Percentiles rank a stretch among this genome's conserved stretches.
phyloP scores from a whole-genome alignment of 495 filamentous ascomycete species.

The Trypethelium eluteriae region DNA sequence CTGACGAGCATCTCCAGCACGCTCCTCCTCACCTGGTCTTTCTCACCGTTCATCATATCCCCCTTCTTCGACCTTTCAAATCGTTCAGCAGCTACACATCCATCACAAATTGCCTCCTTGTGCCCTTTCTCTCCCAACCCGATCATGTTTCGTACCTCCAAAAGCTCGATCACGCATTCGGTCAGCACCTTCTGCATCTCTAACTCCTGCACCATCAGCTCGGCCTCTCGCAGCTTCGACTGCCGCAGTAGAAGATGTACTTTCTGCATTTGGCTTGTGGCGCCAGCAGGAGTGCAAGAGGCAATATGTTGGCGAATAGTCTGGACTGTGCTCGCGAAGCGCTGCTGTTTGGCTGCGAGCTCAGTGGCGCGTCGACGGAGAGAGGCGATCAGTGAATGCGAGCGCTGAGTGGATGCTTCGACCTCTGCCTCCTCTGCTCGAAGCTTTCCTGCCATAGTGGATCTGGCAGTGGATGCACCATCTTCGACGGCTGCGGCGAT shows the following conservation, averaged over 20 bases:
- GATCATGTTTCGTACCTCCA: background rate
- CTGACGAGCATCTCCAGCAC: background rate
- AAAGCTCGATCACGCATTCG: background rate
- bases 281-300: background rate
- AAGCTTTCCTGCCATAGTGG: background rate
- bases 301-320: background rate
- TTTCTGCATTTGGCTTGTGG: background rate
- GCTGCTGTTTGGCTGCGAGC: background rate
- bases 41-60: background rate
- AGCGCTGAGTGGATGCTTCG: background rate
- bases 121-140: slow-evolving; percentile 1
- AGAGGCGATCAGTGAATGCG: background rate
- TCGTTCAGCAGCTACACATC: background rate
- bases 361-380: background rate
- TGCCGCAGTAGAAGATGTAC: background rate
- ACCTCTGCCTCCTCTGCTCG: background rate
- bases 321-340: background rate
- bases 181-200: background rate
- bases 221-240: background rate
- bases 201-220: background rate
- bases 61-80: background rate
- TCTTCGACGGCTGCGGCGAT: background rate
- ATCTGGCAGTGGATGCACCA: background rate
- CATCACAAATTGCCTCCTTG: background rate
- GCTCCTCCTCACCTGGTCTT: background rate